Evolutionary conservation across 176 grass and related monocot genomes (phyloP).

Genomic region (Musa beccarii): DNA sequence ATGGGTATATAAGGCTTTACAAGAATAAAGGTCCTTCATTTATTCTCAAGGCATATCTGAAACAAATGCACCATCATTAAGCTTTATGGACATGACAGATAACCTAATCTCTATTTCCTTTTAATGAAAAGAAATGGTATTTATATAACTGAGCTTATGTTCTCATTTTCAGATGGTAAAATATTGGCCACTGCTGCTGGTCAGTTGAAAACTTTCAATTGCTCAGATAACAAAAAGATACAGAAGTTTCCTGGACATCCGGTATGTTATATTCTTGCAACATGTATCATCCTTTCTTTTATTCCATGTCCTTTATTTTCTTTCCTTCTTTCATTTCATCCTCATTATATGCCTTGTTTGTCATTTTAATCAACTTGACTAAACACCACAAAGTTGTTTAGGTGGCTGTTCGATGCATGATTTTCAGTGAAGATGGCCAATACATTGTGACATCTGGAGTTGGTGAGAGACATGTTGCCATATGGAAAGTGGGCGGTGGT

Average conservation of each 20-base stretch:
- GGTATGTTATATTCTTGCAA: slow-evolving; percentile 26
- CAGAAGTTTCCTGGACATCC: slow-evolving; percentile 89
- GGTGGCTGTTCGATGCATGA: slow-evolving; percentile 76
- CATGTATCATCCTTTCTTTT: slow-evolving; percentile 15
- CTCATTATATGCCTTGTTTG: not conserved
- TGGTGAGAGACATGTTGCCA: slow-evolving; percentile 77
- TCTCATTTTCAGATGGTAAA: slow-evolving; percentile 51
- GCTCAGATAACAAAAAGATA: slow-evolving; percentile 76
- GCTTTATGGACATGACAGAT: not conserved
- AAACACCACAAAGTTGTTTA: slow-evolving; percentile 8
- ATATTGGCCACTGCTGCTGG: slow-evolving; percentile 82
- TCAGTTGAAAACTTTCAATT: slow-evolving; percentile 71
- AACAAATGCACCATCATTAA: no score
- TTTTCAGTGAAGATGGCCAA: slow-evolving; percentile 57
- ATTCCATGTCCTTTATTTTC: slow-evolving; percentile 6
- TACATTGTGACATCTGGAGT: slow-evolving; percentile 85
- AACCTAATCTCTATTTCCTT: not conserved
- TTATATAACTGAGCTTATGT: not conserved
- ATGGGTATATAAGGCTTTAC: not conserved
- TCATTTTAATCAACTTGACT: slow-evolving; percentile 10
- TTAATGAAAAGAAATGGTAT: not conserved
- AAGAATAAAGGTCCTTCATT: no score
- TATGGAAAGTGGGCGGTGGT: slow-evolving; percentile 58
- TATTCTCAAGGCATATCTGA: no score
- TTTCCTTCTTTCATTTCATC: not conserved